Percentiles rank a stretch among this genome's conserved stretches.
Conservation (phyloP, 441 rosid species). For the Daphne laureola region DNA sequence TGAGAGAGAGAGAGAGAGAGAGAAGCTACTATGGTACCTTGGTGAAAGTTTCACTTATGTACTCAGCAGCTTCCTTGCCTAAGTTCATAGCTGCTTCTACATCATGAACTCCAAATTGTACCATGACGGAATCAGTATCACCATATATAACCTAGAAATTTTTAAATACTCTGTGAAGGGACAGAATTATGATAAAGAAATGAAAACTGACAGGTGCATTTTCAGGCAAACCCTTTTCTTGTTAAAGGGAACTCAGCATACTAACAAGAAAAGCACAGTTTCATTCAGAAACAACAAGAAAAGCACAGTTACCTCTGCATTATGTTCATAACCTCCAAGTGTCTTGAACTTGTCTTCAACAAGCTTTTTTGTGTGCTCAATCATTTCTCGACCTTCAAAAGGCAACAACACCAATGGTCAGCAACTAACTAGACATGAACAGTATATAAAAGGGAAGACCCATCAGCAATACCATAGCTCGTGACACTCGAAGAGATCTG, state of each 20-base stretch:
- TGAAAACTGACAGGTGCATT: too few relatives aligned
- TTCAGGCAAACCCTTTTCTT: too few relatives aligned
- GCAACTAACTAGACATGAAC: constrained; percentile 10
- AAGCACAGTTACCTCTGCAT: constrained; percentile 87
- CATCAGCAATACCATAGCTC: constrained; percentile 66
- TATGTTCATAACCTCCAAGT: constrained; percentile 68
- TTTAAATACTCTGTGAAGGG: not conserved
- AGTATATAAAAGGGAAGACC: not conserved
- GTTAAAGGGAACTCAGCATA: too few relatives aligned
- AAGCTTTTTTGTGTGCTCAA: constrained; percentile 88
- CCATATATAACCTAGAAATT: constrained; percentile 82
- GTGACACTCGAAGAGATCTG: constrained; percentile 99
- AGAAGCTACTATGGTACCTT: constrained; percentile 29
- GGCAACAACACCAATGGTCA: constrained; percentile 6
- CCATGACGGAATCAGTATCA: constrained; percentile 99
- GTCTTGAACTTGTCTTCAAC: constrained; percentile 87
- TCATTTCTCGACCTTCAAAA: constrained; percentile 89
- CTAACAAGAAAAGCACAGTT: too few relatives aligned
- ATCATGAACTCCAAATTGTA: constrained; percentile 85
- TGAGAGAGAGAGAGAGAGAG: too few relatives aligned
- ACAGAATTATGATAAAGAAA: too few relatives aligned
- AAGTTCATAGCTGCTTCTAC: constrained; percentile 80
- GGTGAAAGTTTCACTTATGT: constrained; percentile 76
- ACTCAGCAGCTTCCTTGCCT: constrained; percentile 95
- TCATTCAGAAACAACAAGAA: too few relatives aligned